Conservation (phyloP, 805 yeast species). For the Hanseniaspora hatyaiensis region DNA sequence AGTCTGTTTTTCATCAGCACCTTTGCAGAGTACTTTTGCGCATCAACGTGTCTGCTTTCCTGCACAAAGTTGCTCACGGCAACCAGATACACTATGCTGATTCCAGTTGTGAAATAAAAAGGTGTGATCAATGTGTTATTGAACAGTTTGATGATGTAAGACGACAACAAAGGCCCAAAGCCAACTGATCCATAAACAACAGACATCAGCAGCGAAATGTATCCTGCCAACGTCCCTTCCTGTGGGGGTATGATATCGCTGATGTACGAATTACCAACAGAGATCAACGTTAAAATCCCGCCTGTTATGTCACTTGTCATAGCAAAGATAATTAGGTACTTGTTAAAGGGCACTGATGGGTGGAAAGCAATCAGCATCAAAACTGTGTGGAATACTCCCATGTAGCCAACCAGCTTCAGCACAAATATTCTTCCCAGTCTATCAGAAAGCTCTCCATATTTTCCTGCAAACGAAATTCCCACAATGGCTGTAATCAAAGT, state of each 20-base stretch:
- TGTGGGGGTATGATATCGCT: conserved; percentile 60
- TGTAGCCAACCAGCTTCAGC: conserved; percentile 29
- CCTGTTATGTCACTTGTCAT: conserved; percentile 48
- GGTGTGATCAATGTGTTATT: conserved; percentile 27
- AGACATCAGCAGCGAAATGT: conserved; percentile 41
- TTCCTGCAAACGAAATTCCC: conserved; percentile 45
- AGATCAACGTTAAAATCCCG: conserved; percentile 43
- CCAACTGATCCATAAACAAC: conserved; percentile 49
- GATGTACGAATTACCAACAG: conserved; percentile 55
- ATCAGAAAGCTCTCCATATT: conserved; percentile 54
- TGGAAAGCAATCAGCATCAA: conserved; percentile 24
- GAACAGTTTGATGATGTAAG: conserved; percentile 28
- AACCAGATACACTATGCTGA: conserved; percentile 30
- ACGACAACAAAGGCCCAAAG: conserved; percentile 52
- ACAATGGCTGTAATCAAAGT: conserved; percentile 35
- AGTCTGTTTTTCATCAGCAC: conserved; percentile 20
- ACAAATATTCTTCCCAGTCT: conserved; percentile 48
- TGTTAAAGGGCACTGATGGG: conserved; percentile 32
- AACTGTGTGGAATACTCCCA: conserved; percentile 22
- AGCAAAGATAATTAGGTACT: conserved; percentile 33
- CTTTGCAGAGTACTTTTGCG: conserved; percentile 43
- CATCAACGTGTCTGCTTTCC: conserved; percentile 51
- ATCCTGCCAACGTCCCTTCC: conserved; percentile 46
- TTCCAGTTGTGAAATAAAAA: conserved; percentile 24
- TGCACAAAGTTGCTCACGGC: conserved; percentile 36